These are phyloP conservation scores for Sporothrix brunneoviolacea DNA, from an alignment of 2,329 filamentous ascomycete species.

Conservation along the genomic window DNA sequence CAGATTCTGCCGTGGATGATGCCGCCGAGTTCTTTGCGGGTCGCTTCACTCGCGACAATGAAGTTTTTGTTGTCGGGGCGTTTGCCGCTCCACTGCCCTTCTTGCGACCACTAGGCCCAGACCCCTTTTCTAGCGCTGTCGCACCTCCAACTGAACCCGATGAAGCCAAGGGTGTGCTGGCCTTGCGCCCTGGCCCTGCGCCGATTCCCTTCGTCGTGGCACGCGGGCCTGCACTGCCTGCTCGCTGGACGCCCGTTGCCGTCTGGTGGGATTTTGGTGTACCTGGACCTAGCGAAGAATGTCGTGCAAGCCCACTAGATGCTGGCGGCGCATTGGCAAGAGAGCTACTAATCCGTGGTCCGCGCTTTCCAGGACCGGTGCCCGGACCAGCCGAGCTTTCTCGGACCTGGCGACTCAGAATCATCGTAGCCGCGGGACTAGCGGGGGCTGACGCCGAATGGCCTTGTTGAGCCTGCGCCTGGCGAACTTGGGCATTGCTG, in stretches of 20 bases:
- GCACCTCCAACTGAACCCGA: background rate
- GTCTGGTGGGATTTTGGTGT: slow-evolving; percentile 46
- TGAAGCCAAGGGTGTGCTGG: slow-evolving; percentile 33
- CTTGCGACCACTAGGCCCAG: slow-evolving; percentile 36
- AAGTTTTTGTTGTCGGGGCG: slow-evolving; percentile 45
- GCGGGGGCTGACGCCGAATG: slow-evolving; percentile 51
- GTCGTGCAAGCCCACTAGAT: slow-evolving; percentile 54
- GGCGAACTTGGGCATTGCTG: slow-evolving; percentile 40
- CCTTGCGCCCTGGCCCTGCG: slow-evolving; percentile 37
- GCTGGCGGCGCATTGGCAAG: slow-evolving; percentile 42
- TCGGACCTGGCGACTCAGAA: slow-evolving; percentile 49
- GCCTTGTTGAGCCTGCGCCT: slow-evolving; percentile 41
- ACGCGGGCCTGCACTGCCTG: slow-evolving; percentile 56
- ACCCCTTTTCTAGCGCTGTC: slow-evolving; percentile 24
- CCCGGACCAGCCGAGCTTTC: slow-evolving; percentile 54
- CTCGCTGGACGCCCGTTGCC: slow-evolving; percentile 25
- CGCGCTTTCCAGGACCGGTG: slow-evolving; percentile 42
- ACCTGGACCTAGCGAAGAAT: slow-evolving; percentile 56
- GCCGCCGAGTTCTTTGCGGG: slow-evolving; percentile 51
- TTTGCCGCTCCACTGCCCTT: slow-evolving; percentile 34
- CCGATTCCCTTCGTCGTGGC: slow-evolving; percentile 40
- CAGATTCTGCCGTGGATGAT: slow-evolving; percentile 56
- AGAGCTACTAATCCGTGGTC: slow-evolving; percentile 41
- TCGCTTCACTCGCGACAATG: slow-evolving; percentile 56
- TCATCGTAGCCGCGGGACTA: slow-evolving; percentile 54